phyloP scores from a whole-genome alignment of 257 asterid species.

The Jacaranda mimosifolia region DNA sequence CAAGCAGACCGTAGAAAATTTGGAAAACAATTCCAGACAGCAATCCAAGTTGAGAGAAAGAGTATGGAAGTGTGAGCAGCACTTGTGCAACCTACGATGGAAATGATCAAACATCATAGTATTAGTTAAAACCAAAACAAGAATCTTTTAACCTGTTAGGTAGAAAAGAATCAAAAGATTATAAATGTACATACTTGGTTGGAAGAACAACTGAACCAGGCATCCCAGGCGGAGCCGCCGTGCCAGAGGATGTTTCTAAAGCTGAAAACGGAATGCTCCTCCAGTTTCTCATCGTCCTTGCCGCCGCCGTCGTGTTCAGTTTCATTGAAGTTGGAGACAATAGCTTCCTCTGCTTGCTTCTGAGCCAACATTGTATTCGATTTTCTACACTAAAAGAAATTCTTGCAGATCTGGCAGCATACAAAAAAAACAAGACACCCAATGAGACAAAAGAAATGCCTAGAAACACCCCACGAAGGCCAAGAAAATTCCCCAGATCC shows the following conservation, averaged over 20 bases:
- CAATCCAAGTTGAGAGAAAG: constrained; percentile 88
- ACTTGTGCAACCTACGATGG: constrained; percentile 84
- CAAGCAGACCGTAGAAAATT: constrained; percentile 76
- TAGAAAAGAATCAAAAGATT: background rate
- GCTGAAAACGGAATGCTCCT: constrained; percentile 45
- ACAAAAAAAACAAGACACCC: constrained; percentile 15
- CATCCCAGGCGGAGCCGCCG: constrained; percentile 92
- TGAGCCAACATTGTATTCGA: constrained; percentile 58
- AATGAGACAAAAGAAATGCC: constrained; percentile 46
- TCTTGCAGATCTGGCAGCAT: constrained; percentile 32
- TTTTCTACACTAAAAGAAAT: constrained; percentile 14
- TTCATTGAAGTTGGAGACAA: constrained; percentile 51
- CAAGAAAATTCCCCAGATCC: constrained; percentile 52
- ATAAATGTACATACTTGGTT: constrained; percentile 62
- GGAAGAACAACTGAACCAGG: constrained; percentile 95
- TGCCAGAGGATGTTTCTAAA: constrained; percentile 75
- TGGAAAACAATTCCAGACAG: constrained; percentile 72
- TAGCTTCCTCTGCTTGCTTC: constrained; percentile 84
- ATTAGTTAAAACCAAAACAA: background rate
- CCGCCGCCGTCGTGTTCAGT: constrained; percentile 50
- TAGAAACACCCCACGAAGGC: constrained; percentile 43
- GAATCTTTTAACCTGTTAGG: background rate
- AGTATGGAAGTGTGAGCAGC: constrained; percentile 84
- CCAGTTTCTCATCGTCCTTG: constrained; percentile 45
- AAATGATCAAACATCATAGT: background rate